Conservation (phyloP, 2,329 filamentous ascomycete genomes). For the Setomelanomma holmii region DNA sequence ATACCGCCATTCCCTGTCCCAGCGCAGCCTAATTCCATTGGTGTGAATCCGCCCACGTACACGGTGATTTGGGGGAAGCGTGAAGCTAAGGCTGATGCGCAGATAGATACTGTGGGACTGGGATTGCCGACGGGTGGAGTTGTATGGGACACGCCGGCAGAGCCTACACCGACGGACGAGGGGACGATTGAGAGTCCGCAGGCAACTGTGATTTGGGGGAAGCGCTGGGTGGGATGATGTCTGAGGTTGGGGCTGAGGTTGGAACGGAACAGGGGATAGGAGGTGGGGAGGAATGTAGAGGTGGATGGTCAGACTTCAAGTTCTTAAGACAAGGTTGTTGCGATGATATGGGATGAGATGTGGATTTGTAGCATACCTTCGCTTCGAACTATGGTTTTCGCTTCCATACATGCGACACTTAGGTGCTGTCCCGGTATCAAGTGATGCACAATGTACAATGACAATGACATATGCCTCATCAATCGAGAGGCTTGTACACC, state of each 20-base stretch:
- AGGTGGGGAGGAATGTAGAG: neutral
- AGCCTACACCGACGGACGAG: slow-evolving; percentile 4
- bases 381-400: neutral
- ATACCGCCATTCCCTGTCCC: slow-evolving; percentile 10
- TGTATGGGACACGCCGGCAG: too few species aligned
- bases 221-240: neutral
- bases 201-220: slow-evolving; percentile 19
- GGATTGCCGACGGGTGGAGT: too few species aligned
- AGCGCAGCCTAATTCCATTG: slow-evolving; percentile 16
- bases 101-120: slow-evolving; percentile 5
- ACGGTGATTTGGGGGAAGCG: slow-evolving; percentile 21
- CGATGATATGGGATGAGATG: neutral
- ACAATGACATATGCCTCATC: too few species aligned
- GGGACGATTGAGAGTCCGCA: slow-evolving; percentile 2
- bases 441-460: too few species aligned
- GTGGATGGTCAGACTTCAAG: too few species aligned
- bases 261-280: neutral
- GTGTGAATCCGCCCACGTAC: slow-evolving; percentile 12
- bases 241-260: neutral
- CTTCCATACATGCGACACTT: too few species aligned
- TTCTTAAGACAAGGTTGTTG: too few species aligned
- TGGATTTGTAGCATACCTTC: neutral
- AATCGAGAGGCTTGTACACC: too few species aligned
- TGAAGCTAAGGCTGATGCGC: slow-evolving; percentile 4
- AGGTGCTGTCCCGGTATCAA: too few species aligned